Conservation (phyloP, 257 asterid species). For the Lithospermum erythrorhizon region DNA sequence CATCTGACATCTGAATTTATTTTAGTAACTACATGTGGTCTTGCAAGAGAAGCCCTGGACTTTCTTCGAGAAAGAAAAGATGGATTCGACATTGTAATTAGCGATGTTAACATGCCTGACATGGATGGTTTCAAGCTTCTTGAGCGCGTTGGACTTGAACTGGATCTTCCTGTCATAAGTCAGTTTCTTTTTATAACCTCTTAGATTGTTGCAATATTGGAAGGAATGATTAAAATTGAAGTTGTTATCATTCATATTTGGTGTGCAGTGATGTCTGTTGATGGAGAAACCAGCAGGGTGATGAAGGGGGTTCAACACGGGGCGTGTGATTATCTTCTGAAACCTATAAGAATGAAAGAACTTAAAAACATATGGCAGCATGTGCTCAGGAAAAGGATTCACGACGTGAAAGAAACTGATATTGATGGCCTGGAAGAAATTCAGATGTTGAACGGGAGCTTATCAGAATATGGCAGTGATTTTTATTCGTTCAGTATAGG, state of each 20-base stretch:
- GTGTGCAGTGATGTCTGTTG: constrained; percentile 66
- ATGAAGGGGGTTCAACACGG: constrained; percentile 79
- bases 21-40: constrained; percentile 74
- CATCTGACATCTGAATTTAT: constrained; percentile 4
- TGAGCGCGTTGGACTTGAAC: constrained; percentile 89
- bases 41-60: constrained; percentile 71
- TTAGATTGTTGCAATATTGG: too few species aligned
- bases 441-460: constrained; percentile 22
- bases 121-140: constrained; percentile 97
- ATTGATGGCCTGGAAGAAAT: constrained; percentile 29
- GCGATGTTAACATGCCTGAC: constrained; percentile 97
- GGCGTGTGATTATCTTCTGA: constrained; percentile 75
- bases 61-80: constrained; percentile 73
- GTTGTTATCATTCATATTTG: too few species aligned
- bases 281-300: constrained; percentile 67
- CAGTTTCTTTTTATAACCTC: constrained; percentile 12
- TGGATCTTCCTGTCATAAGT: constrained; percentile 98
- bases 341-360: constrained; percentile 71
- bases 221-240: too few species aligned
- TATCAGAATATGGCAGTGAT: constrained; percentile 37
- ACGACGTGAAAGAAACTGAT: constrained; percentile 35
- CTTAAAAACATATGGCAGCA: constrained; percentile 21
- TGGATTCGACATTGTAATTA: constrained; percentile 80
- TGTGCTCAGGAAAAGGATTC: constrained; percentile 43
- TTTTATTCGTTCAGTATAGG: constrained; percentile 28